phyloP scores from a whole-genome alignment of 2,329 filamentous ascomycete species.

The Chalaropsis ovoidea region DNA sequence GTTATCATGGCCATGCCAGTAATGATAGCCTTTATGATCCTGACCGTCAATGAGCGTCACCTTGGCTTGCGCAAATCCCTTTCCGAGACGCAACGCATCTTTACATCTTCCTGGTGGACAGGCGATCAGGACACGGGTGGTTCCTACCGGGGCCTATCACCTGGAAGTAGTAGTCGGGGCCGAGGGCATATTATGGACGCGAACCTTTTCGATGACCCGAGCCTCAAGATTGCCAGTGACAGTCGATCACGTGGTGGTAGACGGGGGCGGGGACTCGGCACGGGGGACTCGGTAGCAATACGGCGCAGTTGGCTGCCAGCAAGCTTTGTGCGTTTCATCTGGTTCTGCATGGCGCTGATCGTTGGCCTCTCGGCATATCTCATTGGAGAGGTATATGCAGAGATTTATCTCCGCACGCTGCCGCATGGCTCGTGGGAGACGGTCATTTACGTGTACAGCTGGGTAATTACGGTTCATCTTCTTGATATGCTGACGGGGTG shows the following conservation, averaged over 20 bases:
- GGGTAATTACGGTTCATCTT: slow-evolving; percentile 56
- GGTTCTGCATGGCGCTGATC: slow-evolving; percentile 56
- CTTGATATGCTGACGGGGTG: slow-evolving; percentile 55
- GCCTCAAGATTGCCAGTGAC: slow-evolving; percentile 24
- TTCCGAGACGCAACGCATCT: slow-evolving; percentile 57
- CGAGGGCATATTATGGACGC: slow-evolving; percentile 31
- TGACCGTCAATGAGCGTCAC: slow-evolving; percentile 54
- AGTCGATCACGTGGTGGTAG: neutral
- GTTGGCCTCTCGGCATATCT: slow-evolving; percentile 56
- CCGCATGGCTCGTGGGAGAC: slow-evolving; percentile 58
- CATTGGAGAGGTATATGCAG: slow-evolving; percentile 58
- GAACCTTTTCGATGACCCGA: slow-evolving; percentile 24
- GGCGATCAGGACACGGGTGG: slow-evolving; percentile 43
- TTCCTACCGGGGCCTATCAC: slow-evolving; percentile 33
- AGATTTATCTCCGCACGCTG: slow-evolving; percentile 56
- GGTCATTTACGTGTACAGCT: slow-evolving; percentile 59
- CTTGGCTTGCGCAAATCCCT: slow-evolving; percentile 50
- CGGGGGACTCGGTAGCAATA: slow-evolving; percentile 33
- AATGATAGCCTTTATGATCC: slow-evolving; percentile 53
- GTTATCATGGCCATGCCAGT: slow-evolving; percentile 60
- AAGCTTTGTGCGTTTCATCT: slow-evolving; percentile 58
- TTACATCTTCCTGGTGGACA: slow-evolving; percentile 56
- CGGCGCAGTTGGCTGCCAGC: slow-evolving; percentile 50
- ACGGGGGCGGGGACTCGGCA: slow-evolving; percentile 20
- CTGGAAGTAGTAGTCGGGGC: slow-evolving; percentile 30